phyloP scores from a whole-genome alignment of 2,329 filamentous ascomycete genomes.

The Metarhizium guizhouense region DNA sequence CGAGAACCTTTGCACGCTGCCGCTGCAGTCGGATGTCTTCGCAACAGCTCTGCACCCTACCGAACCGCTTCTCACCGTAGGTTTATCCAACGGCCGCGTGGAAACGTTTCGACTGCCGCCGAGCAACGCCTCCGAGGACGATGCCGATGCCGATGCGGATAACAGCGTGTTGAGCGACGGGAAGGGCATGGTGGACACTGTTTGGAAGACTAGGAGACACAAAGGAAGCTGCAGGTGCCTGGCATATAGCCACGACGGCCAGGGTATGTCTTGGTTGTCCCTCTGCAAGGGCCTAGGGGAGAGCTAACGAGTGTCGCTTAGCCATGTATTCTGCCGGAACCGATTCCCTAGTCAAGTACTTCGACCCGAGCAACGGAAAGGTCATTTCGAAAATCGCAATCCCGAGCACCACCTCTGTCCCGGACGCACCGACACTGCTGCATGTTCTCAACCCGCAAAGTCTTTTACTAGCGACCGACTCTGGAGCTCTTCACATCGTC shows the following conservation, averaged over 20 bases:
- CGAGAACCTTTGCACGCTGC: constrained; percentile 85
- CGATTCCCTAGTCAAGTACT: constrained; percentile 48
- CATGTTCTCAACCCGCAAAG: constrained; percentile 81
- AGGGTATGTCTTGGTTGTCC: constrained; percentile 37
- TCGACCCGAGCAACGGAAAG: constrained; percentile 48
- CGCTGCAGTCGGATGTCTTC: constrained; percentile 80
- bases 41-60: constrained; percentile 77
- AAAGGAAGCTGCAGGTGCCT: constrained; percentile 87
- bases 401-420: constrained; percentile 43
- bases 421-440: constrained; percentile 72
- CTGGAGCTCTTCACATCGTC: constrained; percentile 77
- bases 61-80: constrained; percentile 77
- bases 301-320: constrained; percentile 17
- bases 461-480: constrained; percentile 83
- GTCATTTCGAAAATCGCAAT: constrained; percentile 79
- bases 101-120: constrained; percentile 68
- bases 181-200: constrained; percentile 66
- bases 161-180: constrained; percentile 48
- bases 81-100: constrained; percentile 77
- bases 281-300: not conserved
- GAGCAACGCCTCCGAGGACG: constrained; percentile 40
- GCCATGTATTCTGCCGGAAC: constrained; percentile 57
- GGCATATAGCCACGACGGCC: constrained; percentile 70
- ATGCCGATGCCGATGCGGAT: constrained; percentile 38
- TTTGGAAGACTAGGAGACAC: constrained; percentile 83